Evolutionary conservation across 176 grass and related monocot genomes (phyloP), one percentile per base, ranked within the genome.

Genomic region (Dactylis glomerata): DNA sequence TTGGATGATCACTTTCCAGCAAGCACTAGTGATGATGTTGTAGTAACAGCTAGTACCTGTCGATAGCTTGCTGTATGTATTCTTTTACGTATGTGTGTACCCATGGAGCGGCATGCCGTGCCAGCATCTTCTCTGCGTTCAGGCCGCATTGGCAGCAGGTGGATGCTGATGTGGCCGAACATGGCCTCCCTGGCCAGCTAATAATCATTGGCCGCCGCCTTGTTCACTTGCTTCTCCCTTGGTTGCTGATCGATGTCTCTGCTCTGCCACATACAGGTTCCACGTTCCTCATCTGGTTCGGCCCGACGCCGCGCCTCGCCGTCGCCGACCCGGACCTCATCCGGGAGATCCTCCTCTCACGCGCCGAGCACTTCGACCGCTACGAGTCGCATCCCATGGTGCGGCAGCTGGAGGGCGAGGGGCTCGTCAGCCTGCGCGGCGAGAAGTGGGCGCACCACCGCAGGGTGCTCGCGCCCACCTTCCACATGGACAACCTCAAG

Each of bases 401-500:
- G 50, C 93, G 96, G 40, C 96, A 98, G 92, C 92, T 98, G 33
- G 96, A 98, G 92, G 96, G 96, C 38, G 92, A 95, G 58, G 96
- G 96, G 5, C 80, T 98, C 73, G 93, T 98, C 67, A 98, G 96
- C 91, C 89, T 98, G 67, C 88, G 89, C 49, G 96, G 96, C 16
- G 92, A 98, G 20, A 98, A 95, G 78, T 98, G 96, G 96, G 90
- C 89, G 30, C 92, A 92, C 87, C 96, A 90, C 73, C 82, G 96
- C 52, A 92, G 82, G 77, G 91, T 98, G 79, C 96, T 98, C 91
- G 84, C 87, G 31, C 93, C 96, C 26, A 88, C 96, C 70, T 98
- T 98, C 91, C 89, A 92, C 91, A 92, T 90, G 89, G 96, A 98
- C 28, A 98, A 95, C 84, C 93, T 98, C 93, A 94, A 91, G 92